A percentile compares a stretch with the other conserved stretches of the same genome.
Evolutionary conservation across 306 rosid species (phyloP).

Genomic region (Styphnolobium japonicum): DNA sequence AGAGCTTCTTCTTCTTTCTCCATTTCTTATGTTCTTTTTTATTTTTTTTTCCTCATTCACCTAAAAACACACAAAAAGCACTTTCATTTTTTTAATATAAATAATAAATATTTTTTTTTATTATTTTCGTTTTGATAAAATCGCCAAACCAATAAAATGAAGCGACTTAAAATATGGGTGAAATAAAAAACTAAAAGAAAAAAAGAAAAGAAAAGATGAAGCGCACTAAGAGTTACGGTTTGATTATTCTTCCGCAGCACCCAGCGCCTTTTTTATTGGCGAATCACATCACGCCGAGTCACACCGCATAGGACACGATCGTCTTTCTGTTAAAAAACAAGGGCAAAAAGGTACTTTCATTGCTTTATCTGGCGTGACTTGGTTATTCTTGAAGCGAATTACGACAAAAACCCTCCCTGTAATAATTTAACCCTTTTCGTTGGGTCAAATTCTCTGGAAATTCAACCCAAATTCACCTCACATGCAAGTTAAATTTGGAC

Average conservation of each 20-base stretch:
- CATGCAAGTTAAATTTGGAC: slow-evolving; percentile 38
- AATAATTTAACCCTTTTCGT: slow-evolving; percentile 21
- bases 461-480: slow-evolving; percentile 63
- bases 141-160: slow-evolving; percentile 31
- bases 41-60: slow-evolving; percentile 6
- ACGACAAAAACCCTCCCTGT: slow-evolving; percentile 25
- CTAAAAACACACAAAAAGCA: slow-evolving; percentile 16
- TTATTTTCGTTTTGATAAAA: slow-evolving; percentile 34
- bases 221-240: slow-evolving; percentile 52
- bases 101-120: neutral
- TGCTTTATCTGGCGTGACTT: too few relatives aligned
- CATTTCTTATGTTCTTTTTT: slow-evolving; percentile 44
- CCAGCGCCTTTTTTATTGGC: slow-evolving; percentile 5
- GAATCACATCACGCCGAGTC: slow-evolving; percentile 43
- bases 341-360: slow-evolving; percentile 12
- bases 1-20: slow-evolving; percentile 40
- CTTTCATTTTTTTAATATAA: neutral
- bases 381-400: neutral
- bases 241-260: slow-evolving; percentile 30
- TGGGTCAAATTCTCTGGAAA: slow-evolving; percentile 57
- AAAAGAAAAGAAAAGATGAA: slow-evolving; percentile 31
- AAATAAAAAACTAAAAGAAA: neutral
- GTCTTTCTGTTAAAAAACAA: neutral
- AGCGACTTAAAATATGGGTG: neutral
- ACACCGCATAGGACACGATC: slow-evolving; percentile 2